phyloP scores from a whole-genome alignment of 2,329 filamentous ascomycete species.

The Lecanicillium sp. region DNA sequence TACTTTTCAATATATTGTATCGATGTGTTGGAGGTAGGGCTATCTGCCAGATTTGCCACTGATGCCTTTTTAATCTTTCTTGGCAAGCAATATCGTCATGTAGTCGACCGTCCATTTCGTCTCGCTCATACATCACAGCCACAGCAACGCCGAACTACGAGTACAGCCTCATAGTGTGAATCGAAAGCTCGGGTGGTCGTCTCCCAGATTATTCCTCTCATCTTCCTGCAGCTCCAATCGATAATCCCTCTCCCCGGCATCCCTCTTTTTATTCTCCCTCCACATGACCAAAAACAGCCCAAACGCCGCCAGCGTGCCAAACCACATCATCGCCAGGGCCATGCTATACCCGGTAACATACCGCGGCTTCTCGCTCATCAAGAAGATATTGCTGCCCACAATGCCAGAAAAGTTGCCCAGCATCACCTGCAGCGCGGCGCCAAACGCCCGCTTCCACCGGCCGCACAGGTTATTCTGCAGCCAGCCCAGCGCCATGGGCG shows the following conservation, averaged over 20 bases:
- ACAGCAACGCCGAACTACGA: too few relatives aligned
- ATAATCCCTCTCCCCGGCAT: constrained; percentile 21
- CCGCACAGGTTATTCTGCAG: constrained; percentile 45
- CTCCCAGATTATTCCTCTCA: constrained; percentile 25
- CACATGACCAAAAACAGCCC: constrained; percentile 20
- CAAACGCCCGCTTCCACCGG: constrained; percentile 45
- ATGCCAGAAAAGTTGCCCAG: constrained; percentile 41
- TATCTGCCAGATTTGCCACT: too few relatives aligned
- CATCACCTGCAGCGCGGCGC: constrained; percentile 38
- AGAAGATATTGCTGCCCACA: constrained; percentile 43
- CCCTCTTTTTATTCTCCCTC: constrained; percentile 27
- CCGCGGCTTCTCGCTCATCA: constrained; percentile 35
- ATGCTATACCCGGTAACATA: constrained; percentile 43
- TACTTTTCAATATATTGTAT: too few relatives aligned
- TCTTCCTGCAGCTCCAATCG: constrained; percentile 20
- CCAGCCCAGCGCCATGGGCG: constrained; percentile 49
- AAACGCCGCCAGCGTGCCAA: constrained; percentile 28
- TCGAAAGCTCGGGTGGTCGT: constrained; percentile 27
- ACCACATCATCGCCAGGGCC: constrained; percentile 36
- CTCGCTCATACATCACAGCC: too few relatives aligned
- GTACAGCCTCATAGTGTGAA: constrained; percentile 25
- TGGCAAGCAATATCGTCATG: too few relatives aligned
- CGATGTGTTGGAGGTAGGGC: too few relatives aligned
- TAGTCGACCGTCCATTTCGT: too few relatives aligned
- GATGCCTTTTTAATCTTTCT: too few relatives aligned